Base-by-base conservation (phyloP, 345 rosid species). In the Eucalyptus victrix region DNA sequence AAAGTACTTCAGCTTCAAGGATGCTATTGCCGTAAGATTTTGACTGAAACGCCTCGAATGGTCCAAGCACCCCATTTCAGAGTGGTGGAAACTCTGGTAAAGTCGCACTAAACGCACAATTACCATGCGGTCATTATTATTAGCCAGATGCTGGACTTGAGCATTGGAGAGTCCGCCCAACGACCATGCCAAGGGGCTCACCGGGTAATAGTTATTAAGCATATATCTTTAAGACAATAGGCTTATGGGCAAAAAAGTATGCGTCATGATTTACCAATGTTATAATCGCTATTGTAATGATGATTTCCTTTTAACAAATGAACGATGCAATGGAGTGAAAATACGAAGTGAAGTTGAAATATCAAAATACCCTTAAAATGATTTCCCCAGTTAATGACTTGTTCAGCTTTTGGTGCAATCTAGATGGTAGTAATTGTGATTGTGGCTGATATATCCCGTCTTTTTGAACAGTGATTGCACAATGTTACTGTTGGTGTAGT, bases 391-490 rank as follows among this genome's bases (percentile, higher is more conserved):
- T 62, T 28, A 30, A 62, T 28, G 69, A 62, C 32, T 62, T 62
- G 76, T 65, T n/a, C 76, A 65, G 40, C 76, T 7, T n/a, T 65
- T n/a, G 40, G 19, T 65, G 76, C 76, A 65, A 4, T 65, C 40
- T 65, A 65, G 40, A 2, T 53, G 76, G 40, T 1, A 14, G 19
- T 40, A 14, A 2, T n/a, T 30, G 18, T 1, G 76, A n/a, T 16
- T n/a, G 40, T 65, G 76, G 37, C 76, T n/a, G 37, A 62, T 30
- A 28, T 62, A 12, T 28, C n/a, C 32, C 0, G 4, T 62, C 37
- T 34, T 65, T 65, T n/a, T 2, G 0, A 26, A 24, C 10, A 56
- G 2, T 56, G 80, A 67, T 67, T 67, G 21, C 1, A 2, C 5
- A 30, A 58, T 58, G n/a, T 58, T 56, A 58, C 26, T 58, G 30